Evolutionary conservation across 225 moss, liverwort and hornwort species (phyloP), one percentile per base, ranked within the genome.

Genomic region (Antitrichia curtipendula): DNA sequence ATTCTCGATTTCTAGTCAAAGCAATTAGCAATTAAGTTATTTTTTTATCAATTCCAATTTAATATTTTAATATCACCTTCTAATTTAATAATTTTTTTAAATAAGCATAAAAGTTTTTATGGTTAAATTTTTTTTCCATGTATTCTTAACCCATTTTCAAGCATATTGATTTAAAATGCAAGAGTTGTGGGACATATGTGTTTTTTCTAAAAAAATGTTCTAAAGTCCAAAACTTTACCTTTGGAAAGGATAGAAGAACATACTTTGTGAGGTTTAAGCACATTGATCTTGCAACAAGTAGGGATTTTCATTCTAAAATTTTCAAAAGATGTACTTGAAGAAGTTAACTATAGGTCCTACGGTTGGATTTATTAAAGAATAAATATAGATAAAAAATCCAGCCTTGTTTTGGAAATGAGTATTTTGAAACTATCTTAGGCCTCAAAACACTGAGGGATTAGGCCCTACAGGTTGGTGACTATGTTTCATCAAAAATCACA

Each of bases 181-280:
- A 0, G 41, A 6, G 27, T 43, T 43, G 8, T 16, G 1, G 3
- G 0, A 15, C 9, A 27, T 5, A 43, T 0, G 0, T 15, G 7
- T 27, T 70, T 43, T 15, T 41, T 4, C 4, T 0, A 40, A 24
- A 70, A 24, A 68, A n/a, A n/a, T n/a, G n/a, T n/a, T 41, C 25
- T 4, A 41, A 25, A 27, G 41, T 5, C 41, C 3, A 27, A 71
- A 27, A 8, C 14, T 24, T 41, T 1, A 41, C 15, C 20, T 24
- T 70, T 41, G 1, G 7, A 2, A 41, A 71, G 3, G 3, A 43
- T 71, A 16, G 16, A 43, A 43, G 9, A 41, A 70, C 0, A 5
- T 70, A 41, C 0, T 24, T 43, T 25, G 43, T 43, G 43, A 27
- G 3, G 4, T 43, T 71, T 16, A 43, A 3, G 9, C 2, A 0